Base-by-base conservation (phyloP, 352 stramenopile species). In the Pelagophyceae sp. region DNA sequence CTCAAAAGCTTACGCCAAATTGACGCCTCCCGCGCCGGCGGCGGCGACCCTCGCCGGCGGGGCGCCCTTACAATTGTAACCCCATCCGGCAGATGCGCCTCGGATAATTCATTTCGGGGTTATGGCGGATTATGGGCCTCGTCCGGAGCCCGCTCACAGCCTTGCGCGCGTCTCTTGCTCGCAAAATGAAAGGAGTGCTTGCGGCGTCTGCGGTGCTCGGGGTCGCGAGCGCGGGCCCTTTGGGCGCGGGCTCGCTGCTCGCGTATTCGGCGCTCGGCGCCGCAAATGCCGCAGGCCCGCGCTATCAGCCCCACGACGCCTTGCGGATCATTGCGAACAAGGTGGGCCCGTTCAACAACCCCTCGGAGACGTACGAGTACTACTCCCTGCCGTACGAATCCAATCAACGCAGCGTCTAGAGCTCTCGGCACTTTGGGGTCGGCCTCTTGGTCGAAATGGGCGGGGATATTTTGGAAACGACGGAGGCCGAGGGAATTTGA, bases 291-390 rank as follows among this genome's bases (percentile, higher is more conserved):
- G 37, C 33, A 6, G 61, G 61, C 5, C 83, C 82, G 33, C 80
- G 83, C 29, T 90, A 91, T 79, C 78, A 80, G 40, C 72, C 84
- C 32, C 82, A 91, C 67, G 87, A 91, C 45, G 75, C 75, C 27
- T 85, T 93, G 19, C 83, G 87, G 63, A 80, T 93, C 50, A 83
- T 91, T 25, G 88, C 90, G 35, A 92, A 92, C 85, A 92, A 93
- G 80, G 83, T 90, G 67, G 94, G 93, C 27, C 94, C 95, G 40
- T 98, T 97, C 78, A 96, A 96, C 67, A 99, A 99, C 85, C 95
- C 94, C 31, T 97, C 92, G 0, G 95, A 98, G 83, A 99, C 94
- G 71, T 99, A 98, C 83, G 90, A 96, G 82, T 99, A 98, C 86
- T 98, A 98, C 85, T 97, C 92, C 67, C 86, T 99, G 60, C 95